Percentiles rank a stretch among this genome's conserved stretches.
Conservation (phyloP, 495 filamentous ascomycete genomes). For the Neurospora tetrasperma region DNA sequence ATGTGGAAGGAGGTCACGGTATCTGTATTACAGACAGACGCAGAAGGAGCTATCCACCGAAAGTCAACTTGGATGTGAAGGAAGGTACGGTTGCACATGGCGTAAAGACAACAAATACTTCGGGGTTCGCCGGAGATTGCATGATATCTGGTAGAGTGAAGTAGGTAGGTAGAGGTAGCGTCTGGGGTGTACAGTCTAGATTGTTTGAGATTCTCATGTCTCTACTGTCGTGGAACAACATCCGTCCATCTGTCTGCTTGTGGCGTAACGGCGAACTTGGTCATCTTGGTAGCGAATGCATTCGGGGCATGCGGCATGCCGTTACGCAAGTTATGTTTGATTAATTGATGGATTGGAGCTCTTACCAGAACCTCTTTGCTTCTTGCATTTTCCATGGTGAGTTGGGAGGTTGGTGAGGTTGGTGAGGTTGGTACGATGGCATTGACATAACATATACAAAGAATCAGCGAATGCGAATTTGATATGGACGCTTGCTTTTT, state of each 20-base stretch:
- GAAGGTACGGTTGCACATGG: not conserved
- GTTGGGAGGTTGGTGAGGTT: not conserved
- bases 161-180: not conserved
- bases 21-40: not conserved
- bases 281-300: not conserved
- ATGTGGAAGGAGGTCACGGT: not conserved
- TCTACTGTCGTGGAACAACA: not conserved
- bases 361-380: not conserved
- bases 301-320: not conserved
- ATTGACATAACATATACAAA: not conserved
- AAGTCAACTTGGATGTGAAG: not conserved
- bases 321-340: not conserved
- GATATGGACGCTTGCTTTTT: not conserved
- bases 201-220: not conserved
- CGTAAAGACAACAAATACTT: not conserved
- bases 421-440: not conserved
- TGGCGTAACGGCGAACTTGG: not conserved
- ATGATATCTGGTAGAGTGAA: not conserved
- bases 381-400: not conserved
- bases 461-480: not conserved
- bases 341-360: not conserved
- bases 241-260: not conserved
- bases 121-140: not conserved
- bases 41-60: not conserved
- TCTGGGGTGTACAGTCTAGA: not conserved